These are phyloP conservation scores for Penicillium sp. DNA, from an alignment of 2,329 filamentous ascomycete genomes.

Conservation along the genomic window DNA sequence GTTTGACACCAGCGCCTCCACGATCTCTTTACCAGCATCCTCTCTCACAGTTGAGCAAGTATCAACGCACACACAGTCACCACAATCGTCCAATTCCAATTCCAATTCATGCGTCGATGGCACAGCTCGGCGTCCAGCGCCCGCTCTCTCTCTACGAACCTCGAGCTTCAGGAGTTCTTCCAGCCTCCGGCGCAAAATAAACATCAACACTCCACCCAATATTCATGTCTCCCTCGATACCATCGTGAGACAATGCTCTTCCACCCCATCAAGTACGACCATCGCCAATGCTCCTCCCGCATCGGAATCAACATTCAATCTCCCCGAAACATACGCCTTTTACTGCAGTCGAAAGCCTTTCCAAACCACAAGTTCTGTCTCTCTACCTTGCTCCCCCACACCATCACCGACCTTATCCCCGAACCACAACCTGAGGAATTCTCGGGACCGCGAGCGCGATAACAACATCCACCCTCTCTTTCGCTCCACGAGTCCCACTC, in stretches of 20 bases:
- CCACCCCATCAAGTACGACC: conserved; percentile 16
- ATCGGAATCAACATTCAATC: conserved; percentile 16
- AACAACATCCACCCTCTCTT: conserved; percentile 55
- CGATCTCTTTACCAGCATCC: conserved; percentile 10
- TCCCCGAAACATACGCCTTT: not conserved
- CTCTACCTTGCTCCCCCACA: not conserved
- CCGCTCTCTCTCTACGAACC: conserved; percentile 8
- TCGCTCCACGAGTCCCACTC: conserved; percentile 48
- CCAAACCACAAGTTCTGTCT: conserved; percentile 8
- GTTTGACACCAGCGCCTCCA: conserved; percentile 16
- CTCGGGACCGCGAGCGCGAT: conserved; percentile 30
- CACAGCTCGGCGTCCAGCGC: conserved; percentile 2
- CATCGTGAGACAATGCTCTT: conserved; percentile 18
- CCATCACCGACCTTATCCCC: not conserved
- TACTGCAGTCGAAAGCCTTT: not conserved
- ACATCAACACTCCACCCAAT: not conserved
- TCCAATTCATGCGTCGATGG: conserved; percentile 3
- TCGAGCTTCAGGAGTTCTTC: conserved; percentile 18
- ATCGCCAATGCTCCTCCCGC: conserved; percentile 9
- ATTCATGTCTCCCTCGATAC: conserved; percentile 23
- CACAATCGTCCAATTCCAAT: too few species aligned
- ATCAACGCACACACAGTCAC: not conserved
- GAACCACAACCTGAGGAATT: not conserved
- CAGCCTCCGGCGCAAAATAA: conserved; percentile 16
- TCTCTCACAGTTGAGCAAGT: conserved; percentile 1